A percentile compares a stretch with the other conserved stretches of the same genome.
Conservation (phyloP, 2,329 filamentous ascomycete genomes). For the Rhynchosporium agropyri region DNA sequence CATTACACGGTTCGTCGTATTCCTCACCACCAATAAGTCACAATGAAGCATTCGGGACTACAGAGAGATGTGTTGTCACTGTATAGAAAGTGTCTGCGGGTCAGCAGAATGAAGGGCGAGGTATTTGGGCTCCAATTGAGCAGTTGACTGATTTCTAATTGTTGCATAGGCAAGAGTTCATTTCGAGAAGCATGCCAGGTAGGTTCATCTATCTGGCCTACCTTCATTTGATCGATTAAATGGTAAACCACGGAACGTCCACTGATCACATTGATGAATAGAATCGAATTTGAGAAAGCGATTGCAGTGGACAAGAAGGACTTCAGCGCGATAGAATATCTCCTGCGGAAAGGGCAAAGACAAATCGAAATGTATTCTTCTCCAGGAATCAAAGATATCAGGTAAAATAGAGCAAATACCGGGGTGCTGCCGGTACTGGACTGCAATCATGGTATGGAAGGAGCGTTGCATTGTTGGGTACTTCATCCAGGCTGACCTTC, state of each 20-base stretch:
- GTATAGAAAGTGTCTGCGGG: constrained; percentile 84
- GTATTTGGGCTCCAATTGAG: constrained; percentile 50
- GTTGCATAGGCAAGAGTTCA: constrained; percentile 57
- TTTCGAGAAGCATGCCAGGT: constrained; percentile 68
- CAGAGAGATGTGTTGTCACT: constrained; percentile 85
- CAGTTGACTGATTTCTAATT: constrained; percentile 20
- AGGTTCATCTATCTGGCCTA: constrained; percentile 33
- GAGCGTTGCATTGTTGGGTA: constrained; percentile 18
- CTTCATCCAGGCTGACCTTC: constrained; percentile 4
- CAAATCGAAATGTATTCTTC: constrained; percentile 69
- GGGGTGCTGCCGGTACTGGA: not conserved
- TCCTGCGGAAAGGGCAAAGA: constrained; percentile 65
- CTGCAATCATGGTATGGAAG: constrained; percentile 17
- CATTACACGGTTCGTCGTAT: not conserved
- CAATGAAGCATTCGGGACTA: constrained; percentile 73
- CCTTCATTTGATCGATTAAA: not conserved
- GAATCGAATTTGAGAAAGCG: constrained; percentile 74
- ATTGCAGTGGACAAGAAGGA: constrained; percentile 65
- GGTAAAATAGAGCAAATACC: constrained; percentile 27
- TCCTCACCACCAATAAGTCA: constrained; percentile 7
- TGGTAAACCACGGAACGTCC: not conserved
- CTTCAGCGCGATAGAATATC: constrained; percentile 69
- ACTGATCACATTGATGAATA: constrained; percentile 43
- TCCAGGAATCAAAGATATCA: constrained; percentile 65
- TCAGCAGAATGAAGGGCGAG: constrained; percentile 76